Base-by-base conservation (phyloP, 169 alveolate genomes). In the Fabrea salina region DNA sequence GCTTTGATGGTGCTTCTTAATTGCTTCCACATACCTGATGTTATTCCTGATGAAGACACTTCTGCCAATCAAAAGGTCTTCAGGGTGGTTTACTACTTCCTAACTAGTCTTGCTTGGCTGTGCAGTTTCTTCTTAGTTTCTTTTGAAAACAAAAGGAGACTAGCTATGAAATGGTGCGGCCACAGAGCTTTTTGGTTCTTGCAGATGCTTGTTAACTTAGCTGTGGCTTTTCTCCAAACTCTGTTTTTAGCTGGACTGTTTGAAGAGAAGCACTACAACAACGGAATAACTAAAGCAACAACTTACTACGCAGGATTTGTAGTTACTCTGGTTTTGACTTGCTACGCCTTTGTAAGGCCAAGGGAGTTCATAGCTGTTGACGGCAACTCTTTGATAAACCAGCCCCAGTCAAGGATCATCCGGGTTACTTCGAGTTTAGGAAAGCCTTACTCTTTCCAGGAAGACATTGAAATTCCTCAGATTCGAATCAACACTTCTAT, bases 111-210 rank as follows among this genome's bases (percentile, higher is more conserved):
- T n/a, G 66, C 78, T 13, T 68, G 66, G 32, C 11, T 41, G 13
- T 27, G 41, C n/a, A 68, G 79, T 35, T 43, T 43, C 30, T n/a
- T 41, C 19, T 13, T 68, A 22, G 22, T 68, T 4, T 22, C 13
- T 25, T 47, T 68, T 25, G 79, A 68, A 68, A 11, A 19, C 4
- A n/a, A 16, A 49, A 19, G 37, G 4, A 11, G 64, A 43, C 43
- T 68, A 8, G 16, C 22, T 3, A 44, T 68, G 64, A 68, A 49
- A 47, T 68, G 79, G 37, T 11, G 19, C 27, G 79, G 79, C 11
- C 79, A 68, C 47, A 40, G 79, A 47, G 35, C 39, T 13, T 68
- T 25, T 49, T 68, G 79, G 79, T 40, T 47, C 22, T 22, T 40
- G 4, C 11, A 47, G 13, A 11, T 41, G 47, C 44, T 47, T 4